Evolutionary conservation across 164 flowering plant species (phyloP), one percentile per base, ranked within the genome.

Genomic region (Stephania cephalantha): DNA sequence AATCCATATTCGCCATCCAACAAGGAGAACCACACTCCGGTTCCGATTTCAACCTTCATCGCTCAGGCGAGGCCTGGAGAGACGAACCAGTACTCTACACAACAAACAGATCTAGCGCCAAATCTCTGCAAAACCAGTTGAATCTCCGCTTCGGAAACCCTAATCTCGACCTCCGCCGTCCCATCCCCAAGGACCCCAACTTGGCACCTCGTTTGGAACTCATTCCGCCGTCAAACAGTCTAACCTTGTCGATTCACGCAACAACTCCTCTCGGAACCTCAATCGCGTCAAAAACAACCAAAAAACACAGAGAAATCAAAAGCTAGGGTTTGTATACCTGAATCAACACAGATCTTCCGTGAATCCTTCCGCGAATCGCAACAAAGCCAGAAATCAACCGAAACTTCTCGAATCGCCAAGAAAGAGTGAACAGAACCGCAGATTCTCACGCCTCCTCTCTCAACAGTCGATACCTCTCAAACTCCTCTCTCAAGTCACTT

Each of bases 321-420:
- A 75, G 71, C 75, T 67, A 79, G 75, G 75, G 75, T 74, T 79
- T 79, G 69, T 44, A 79, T 79, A 79, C 81, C 81, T 79, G 81
- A 48, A 65, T 75, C 44, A 25, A 44, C 73, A 44, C 73, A 55
- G 76, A 69, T 42, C 73, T 72, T 50, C 75, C 46, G 45, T 44
- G 25, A 25, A 68, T 67, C 63, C 22, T 68, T 68, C 46, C 45
- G 29, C 55, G 15, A 50, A 50, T 50, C 55, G 55, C 55, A 50
- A 50, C 12, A 15, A 50, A 11, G 55, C 11, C 15, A 50, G 55
- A 18, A 48, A 66, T 11, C 45, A 68, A 72, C 0, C 11, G 9
- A 44, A 25, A 22, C 31, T 15, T 52, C 79, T 15, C 4, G 55
- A 64, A 53, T 13, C 70, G 9, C 15, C 31, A 17, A 11, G 31